Evolutionary conservation across 192 early-diverging fungal genomes (phyloP).

Genomic region (Coemansia furcata): DNA sequence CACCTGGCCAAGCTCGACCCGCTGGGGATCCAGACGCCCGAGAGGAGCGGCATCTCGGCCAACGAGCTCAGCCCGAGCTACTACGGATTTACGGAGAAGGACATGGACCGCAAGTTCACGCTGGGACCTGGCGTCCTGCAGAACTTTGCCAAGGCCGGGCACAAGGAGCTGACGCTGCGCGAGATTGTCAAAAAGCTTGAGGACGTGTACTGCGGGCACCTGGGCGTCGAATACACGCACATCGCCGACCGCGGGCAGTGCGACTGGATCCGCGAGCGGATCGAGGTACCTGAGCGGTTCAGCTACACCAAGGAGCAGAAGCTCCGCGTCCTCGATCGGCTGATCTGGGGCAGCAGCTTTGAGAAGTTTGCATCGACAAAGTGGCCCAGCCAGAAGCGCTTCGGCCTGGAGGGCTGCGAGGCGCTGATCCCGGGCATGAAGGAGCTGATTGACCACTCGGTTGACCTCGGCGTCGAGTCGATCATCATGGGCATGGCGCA

Average conservation of each 20-base stretch:
- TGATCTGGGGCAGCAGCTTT: slow-evolving; percentile 97
- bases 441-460: slow-evolving; percentile 93
- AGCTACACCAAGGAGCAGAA: slow-evolving; percentile 88
- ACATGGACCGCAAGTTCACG: slow-evolving; percentile 88
- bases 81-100: slow-evolving; percentile 93
- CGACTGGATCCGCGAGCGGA: slow-evolving; percentile 92
- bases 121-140: slow-evolving; percentile 95
- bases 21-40: slow-evolving; percentile 74
- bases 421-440: slow-evolving; percentile 98
- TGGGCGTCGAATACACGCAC: slow-evolving; percentile 98
- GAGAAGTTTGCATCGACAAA: slow-evolving; percentile 95
- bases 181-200: slow-evolving; percentile 85
- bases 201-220: slow-evolving; percentile 86
- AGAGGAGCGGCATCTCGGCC: slow-evolving; percentile 56
- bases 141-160: slow-evolving; percentile 69
- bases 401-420: slow-evolving; percentile 98
- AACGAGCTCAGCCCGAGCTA: slow-evolving; percentile 82
- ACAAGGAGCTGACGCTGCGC: slow-evolving; percentile 77
- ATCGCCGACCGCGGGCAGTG: slow-evolving; percentile 94
- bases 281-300: slow-evolving; percentile 91
- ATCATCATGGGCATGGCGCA: slow-evolving; percentile 99
- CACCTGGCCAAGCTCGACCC: slow-evolving; percentile 95
- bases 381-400: slow-evolving; percentile 96
- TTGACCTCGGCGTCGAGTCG: slow-evolving; percentile 92
- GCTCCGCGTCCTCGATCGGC: slow-evolving; percentile 87